Evolutionary conservation across 2,329 filamentous ascomycete species (phyloP), one percentile per base, ranked within the genome.

Genomic region (Xylaria hypoxylon): DNA sequence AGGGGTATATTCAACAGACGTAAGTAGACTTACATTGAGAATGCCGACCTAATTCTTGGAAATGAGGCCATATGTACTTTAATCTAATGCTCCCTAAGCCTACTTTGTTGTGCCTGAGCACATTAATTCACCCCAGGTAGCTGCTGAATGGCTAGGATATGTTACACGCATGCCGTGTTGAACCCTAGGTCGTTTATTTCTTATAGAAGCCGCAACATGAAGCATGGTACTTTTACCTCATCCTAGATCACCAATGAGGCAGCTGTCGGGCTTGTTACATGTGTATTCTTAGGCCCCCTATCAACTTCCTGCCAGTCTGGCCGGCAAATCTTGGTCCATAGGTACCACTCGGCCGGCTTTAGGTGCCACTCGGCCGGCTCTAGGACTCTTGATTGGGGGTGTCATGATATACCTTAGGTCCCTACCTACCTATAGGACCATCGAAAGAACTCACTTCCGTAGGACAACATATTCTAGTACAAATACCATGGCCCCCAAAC

Each of bases 191-290:
- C 10, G 11, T 19, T n/a, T 13, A 24, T 48, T n/a, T 11, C 22
- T 26, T 28, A 22, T 33, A 26, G 31, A 57, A 35, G 22, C 40
- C 11, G 24, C 10, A 28, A 38, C 31, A 38, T 38, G 28, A 51
- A 52, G 61, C 60, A 58, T 38, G 52, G 61, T 45, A 58, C 52
- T 63, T 62, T 56, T 40, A 26, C 10, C 8, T 33, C 13, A 17
- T 19, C 15, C 35, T 24, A 15, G 17, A 15, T 47, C 28, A 31
- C 26, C 38, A 52, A 52, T 62, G 24, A 42, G 17, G 51, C 6
- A 17, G 15, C 5, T 24, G n/a, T n/a, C 8, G 28, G 45, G 19
- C 31, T 40, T 7, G 11, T 44, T 44, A 26, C 11, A 40, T n/a
- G 10, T 60, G 24, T 28, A 19, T 33, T 31, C 19, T 24, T 6